A percentile compares a stretch with the other conserved stretches of the same genome.
These are phyloP conservation scores for Aspergillus unguis DNA, from an alignment of 2,329 filamentous ascomycete genomes.

Conservation along the genomic window DNA sequence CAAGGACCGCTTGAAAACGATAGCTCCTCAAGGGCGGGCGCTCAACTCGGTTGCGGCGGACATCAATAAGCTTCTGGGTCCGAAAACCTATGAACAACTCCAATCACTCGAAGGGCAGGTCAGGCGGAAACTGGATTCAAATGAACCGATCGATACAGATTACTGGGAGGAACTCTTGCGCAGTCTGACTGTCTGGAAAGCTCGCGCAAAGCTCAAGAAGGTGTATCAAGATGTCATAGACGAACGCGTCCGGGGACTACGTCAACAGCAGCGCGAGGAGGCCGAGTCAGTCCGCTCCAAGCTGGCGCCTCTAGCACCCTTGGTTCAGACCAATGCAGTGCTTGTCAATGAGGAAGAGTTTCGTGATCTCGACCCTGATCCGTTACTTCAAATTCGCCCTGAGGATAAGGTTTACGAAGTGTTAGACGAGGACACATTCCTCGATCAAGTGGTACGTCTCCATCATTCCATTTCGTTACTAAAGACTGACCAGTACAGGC, in stretches of 20 bases:
- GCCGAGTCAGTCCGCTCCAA: constrained; percentile 56
- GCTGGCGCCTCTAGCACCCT: constrained; percentile 49
- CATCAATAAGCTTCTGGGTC: constrained; percentile 79
- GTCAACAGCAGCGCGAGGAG: constrained; percentile 65
- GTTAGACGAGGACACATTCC: constrained; percentile 57
- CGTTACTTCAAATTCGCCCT: constrained; percentile 59
- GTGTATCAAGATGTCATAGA: constrained; percentile 74
- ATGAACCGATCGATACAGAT: constrained; percentile 91
- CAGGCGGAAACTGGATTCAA: constrained; percentile 75
- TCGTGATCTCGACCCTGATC: constrained; percentile 60
- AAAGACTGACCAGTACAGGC: constrained; percentile 32
- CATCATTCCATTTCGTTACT: background rate
- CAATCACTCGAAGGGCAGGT: constrained; percentile 84
- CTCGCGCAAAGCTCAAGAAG: constrained; percentile 75
- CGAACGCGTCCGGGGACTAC: constrained; percentile 64
- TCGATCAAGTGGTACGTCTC: constrained; percentile 52
- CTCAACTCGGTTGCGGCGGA: constrained; percentile 80
- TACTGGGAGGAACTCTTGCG: constrained; percentile 94
- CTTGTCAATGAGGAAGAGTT: constrained; percentile 35
- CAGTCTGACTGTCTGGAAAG: constrained; percentile 85
- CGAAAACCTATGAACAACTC: constrained; percentile 84
- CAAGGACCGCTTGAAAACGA: constrained; percentile 67
- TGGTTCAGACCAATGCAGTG: constrained; percentile 22
- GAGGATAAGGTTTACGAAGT: constrained; percentile 62
- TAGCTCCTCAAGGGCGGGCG: constrained; percentile 67